Percentiles rank a stretch among this genome's conserved stretches.
Evolutionary conservation across 2,329 filamentous ascomycete species (phyloP).

Genomic region (Claviceps purpurea): DNA sequence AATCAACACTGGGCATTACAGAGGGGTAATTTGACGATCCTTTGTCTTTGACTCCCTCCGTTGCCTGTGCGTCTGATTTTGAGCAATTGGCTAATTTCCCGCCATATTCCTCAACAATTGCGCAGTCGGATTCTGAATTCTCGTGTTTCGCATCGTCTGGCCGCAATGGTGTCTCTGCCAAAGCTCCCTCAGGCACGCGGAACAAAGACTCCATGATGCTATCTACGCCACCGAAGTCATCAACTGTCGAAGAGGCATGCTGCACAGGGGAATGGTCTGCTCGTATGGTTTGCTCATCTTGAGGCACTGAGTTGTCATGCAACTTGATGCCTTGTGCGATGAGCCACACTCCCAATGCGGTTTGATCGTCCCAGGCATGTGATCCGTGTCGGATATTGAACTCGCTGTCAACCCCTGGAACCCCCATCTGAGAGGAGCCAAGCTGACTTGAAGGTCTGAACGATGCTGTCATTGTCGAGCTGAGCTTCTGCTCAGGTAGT

Average conservation of each 20-base stretch:
- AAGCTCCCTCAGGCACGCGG: neutral
- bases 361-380: conserved; percentile 19
- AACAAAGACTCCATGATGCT: conserved; percentile 7
- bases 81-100: neutral
- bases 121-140: neutral
- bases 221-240: conserved; percentile 4
- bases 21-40: conserved; percentile 23
- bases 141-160: neutral
- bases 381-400: conserved; percentile 18
- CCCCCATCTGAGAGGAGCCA: conserved; percentile 6
- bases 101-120: neutral
- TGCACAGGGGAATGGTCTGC: neutral
- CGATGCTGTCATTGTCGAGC: conserved; percentile 1
- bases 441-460: conserved; percentile 2
- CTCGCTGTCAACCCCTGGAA: conserved; percentile 12
- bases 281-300: conserved; percentile 7
- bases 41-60: conserved; percentile 9
- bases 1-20: conserved; percentile 18
- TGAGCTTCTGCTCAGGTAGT: neutral
- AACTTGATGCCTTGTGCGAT: conserved; percentile 20
- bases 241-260: neutral
- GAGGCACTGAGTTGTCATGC: conserved; percentile 13
- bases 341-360: conserved; percentile 24
- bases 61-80: neutral
- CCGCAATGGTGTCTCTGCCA: neutral